phyloP scores from a whole-genome alignment of 148 eudicot genomes.

The Agrostemma githago region DNA sequence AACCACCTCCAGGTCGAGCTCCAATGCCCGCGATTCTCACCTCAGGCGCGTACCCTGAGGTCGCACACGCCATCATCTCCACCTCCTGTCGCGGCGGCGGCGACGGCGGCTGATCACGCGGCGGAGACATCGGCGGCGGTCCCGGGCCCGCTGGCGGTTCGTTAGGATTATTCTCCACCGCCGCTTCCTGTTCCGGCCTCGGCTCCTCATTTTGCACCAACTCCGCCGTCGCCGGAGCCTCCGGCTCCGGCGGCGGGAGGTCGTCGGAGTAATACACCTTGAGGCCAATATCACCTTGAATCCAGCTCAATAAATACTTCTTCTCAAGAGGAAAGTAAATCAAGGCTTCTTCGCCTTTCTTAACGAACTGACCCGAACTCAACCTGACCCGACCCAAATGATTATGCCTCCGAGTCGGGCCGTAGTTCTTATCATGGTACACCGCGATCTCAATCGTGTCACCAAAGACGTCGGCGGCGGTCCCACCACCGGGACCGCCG shows the following conservation, averaged over 20 bases:
- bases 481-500: conserved; percentile 8
- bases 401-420: conserved; percentile 65
- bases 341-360: conserved; percentile 83
- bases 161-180: not conserved
- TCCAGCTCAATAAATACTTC: conserved; percentile 60
- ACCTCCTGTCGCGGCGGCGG: conserved; percentile 16
- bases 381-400: conserved; percentile 68
- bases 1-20: conserved; percentile 23
- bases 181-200: not conserved
- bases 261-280: conserved; percentile 68
- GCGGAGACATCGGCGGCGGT: conserved; percentile 16
- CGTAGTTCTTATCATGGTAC: conserved; percentile 62
- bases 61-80: conserved; percentile 36
- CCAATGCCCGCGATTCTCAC: conserved; percentile 32
- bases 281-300: conserved; percentile 77
- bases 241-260: conserved; percentile 17
- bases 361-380: conserved; percentile 53
- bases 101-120: conserved; percentile 13
- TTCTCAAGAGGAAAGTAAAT: conserved; percentile 69
- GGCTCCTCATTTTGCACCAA: conserved; percentile 5
- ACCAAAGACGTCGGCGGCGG: conserved; percentile 49
- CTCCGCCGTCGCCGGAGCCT: not conserved
- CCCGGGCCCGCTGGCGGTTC: conserved; percentile 26
- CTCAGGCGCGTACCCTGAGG: conserved; percentile 41
- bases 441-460: conserved; percentile 70